A percentile compares a stretch with the other conserved stretches of the same genome.
phyloP scores from a whole-genome alignment of 768 basidiomycete genomes.

The Panellus pusillus region DNA sequence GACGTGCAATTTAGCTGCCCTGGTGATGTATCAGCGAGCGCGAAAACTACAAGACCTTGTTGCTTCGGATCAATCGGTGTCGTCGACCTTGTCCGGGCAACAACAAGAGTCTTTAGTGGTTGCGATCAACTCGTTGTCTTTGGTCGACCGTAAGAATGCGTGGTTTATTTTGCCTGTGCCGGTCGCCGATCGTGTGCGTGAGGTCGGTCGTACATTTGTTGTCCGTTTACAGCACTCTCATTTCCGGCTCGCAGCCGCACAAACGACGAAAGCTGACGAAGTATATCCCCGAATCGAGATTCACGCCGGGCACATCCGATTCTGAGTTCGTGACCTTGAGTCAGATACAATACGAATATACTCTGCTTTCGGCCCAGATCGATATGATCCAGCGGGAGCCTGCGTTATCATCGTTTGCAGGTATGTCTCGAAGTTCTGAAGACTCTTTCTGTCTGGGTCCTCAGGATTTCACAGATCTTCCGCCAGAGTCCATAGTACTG shows the following conservation, averaged over 20 bases:
- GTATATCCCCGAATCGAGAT: conserved; percentile 77
- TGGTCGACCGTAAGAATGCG: conserved; percentile 77
- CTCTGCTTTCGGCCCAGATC: conserved; percentile 74
- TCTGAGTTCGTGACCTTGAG: conserved; percentile 76
- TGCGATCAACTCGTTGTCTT: conserved; percentile 84
- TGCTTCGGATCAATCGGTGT: conserved; percentile 34
- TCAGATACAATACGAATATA: conserved; percentile 79
- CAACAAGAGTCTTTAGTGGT: conserved; percentile 81
- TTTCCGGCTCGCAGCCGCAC: conserved; percentile 43
- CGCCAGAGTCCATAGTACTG: conserved; percentile 60
- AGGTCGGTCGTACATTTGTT: conserved; percentile 41
- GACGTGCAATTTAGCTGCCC: conserved; percentile 60
- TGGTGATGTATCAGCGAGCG: conserved; percentile 92
- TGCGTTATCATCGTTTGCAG: conserved; percentile 56
- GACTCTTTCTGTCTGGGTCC: not conserved
- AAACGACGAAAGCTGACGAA: conserved; percentile 74
- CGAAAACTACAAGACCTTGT: conserved; percentile 69
- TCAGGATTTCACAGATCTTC: conserved; percentile 25
- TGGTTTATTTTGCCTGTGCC: conserved; percentile 73
- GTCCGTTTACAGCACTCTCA: conserved; percentile 14
- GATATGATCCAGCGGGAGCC: conserved; percentile 73
- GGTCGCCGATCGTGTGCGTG: conserved; percentile 43
- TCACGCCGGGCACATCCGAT: conserved; percentile 59
- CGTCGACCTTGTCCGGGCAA: conserved; percentile 55
- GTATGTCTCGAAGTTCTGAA: conserved; percentile 41